Conservation (phyloP, 1,284 basidiomycete species). For the Trametes pubescens region DNA sequence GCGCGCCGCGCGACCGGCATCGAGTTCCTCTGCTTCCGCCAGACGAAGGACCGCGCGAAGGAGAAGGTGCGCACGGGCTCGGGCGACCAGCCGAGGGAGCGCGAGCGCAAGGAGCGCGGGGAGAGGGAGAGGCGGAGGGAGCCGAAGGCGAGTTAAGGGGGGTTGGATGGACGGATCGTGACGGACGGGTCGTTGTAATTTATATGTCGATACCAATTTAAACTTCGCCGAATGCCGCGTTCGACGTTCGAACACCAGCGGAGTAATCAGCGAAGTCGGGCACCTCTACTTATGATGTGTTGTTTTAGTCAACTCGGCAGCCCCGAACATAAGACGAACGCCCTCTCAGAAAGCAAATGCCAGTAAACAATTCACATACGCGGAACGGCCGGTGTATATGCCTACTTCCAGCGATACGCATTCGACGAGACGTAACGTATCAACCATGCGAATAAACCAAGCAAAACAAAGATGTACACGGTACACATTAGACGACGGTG, state of each 20-base stretch:
- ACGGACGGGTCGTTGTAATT: not conserved
- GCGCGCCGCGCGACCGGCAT: constrained; percentile 91
- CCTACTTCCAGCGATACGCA: not conserved
- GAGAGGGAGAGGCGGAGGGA: constrained; percentile 19
- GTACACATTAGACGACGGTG: constrained; percentile 3
- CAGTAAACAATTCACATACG: not conserved
- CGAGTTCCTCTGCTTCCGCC: constrained; percentile 92
- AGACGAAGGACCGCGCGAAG: constrained; percentile 56
- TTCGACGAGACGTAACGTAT: not conserved
- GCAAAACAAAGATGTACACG: not conserved
- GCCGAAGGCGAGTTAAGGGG: not conserved
- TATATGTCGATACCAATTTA: constrained; percentile 13
- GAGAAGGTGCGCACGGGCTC: constrained; percentile 1
- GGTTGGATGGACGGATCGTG: too few relatives aligned
- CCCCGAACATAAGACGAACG: not conserved
- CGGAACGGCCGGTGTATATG: not conserved
- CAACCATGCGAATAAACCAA: not conserved
- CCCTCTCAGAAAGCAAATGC: too few relatives aligned
- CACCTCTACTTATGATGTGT: too few relatives aligned
- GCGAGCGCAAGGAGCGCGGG: constrained; percentile 12
- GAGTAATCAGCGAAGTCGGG: too few relatives aligned
- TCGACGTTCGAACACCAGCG: too few relatives aligned
- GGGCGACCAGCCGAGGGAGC: not conserved
- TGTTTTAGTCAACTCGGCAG: not conserved
- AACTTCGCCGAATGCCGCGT: not conserved